Evolutionary conservation across 331 rosid species (phyloP).

Genomic region (Cucumis variabilis): DNA sequence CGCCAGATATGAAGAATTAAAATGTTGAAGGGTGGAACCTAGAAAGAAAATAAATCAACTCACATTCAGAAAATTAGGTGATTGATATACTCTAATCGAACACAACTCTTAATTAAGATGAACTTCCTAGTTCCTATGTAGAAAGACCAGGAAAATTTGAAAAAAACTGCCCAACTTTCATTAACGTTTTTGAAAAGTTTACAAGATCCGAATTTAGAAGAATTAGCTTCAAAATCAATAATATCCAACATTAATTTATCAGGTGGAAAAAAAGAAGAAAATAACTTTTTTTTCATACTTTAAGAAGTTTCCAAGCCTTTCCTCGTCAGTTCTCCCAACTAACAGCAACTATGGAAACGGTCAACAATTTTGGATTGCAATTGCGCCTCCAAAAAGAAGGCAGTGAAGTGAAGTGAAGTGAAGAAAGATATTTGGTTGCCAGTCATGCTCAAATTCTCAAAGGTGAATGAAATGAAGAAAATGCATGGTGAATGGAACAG

Average conservation of each 20-base stretch:
- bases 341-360: neutral
- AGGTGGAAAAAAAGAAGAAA: neutral
- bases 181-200: neutral
- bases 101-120: neutral
- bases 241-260: neutral
- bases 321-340: neutral
- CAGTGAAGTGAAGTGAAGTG: no score
- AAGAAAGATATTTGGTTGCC: no score
- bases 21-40: conserved; percentile 98
- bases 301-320: neutral
- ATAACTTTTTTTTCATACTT: neutral
- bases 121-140: neutral
- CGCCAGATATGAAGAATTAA: conserved; percentile 92
- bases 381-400: neutral
- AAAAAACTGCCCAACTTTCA: neutral
- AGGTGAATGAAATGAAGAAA: neutral
- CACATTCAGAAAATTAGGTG: conserved; percentile 10
- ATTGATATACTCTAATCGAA: neutral
- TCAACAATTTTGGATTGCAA: neutral
- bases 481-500: neutral
- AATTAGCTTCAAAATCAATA: neutral
- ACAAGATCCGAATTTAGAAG: neutral
- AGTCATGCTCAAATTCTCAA: no score
- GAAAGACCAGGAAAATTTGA: neutral
- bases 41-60: conserved; percentile 38